Evolutionary conservation across 768 basidiomycete genomes (phyloP).

Genomic region (Inosperma sp.): DNA sequence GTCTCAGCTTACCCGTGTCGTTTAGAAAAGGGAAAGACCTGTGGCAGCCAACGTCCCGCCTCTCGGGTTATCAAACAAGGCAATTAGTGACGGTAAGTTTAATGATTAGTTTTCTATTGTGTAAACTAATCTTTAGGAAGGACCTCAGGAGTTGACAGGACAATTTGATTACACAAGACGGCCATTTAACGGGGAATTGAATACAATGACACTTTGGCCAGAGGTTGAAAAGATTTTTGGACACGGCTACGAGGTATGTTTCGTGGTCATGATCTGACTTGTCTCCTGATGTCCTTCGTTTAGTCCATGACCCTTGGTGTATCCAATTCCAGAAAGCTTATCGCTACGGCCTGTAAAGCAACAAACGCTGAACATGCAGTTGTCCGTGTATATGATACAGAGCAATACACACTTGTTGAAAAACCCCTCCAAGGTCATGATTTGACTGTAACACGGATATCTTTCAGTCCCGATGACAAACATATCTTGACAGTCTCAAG

Average conservation of each 20-base stretch:
- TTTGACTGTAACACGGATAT: slow-evolving; percentile 85
- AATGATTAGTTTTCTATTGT: background rate
- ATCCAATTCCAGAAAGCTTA: slow-evolving; percentile 60
- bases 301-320: slow-evolving; percentile 79
- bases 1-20: slow-evolving; percentile 3
- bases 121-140: slow-evolving; percentile 4
- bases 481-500: slow-evolving; percentile 81
- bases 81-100: slow-evolving; percentile 60
- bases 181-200: slow-evolving; percentile 91
- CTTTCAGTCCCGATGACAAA: slow-evolving; percentile 83
- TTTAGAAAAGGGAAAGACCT: slow-evolving; percentile 52
- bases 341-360: slow-evolving; percentile 91
- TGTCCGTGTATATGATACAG: slow-evolving; percentile 74
- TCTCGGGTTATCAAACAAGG: slow-evolving; percentile 91
- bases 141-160: slow-evolving; percentile 21
- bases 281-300: background rate
- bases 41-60: slow-evolving; percentile 87
- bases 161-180: slow-evolving; percentile 30
- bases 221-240: slow-evolving; percentile 97
- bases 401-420: slow-evolving; percentile 66
- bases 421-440: slow-evolving; percentile 75
- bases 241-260: slow-evolving; percentile 87
- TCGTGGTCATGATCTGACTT: background rate
- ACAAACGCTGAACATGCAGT: slow-evolving; percentile 86
- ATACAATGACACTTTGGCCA: slow-evolving; percentile 88